Conservation (phyloP, 257 asterid genomes). For the Fraxinus quadrangulata region DNA sequence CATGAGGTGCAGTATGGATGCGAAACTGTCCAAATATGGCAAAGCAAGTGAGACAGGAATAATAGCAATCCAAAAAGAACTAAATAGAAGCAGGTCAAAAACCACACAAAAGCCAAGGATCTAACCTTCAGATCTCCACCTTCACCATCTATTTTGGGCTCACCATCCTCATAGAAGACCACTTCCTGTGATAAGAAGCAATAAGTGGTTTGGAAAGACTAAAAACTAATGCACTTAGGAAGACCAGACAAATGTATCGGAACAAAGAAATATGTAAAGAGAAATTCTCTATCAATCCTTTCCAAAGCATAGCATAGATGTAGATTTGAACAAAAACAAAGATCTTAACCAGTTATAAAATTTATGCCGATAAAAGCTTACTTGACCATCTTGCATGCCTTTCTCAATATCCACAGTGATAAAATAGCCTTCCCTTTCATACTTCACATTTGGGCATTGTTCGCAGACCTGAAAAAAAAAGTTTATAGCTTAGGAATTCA, state of each 20-base stretch:
- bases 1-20: conserved; percentile 87
- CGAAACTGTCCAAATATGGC: conserved; percentile 60
- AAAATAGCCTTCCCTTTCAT: conserved; percentile 89
- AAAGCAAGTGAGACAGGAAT: conserved; percentile 3
- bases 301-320: neutral
- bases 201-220: conserved; percentile 12
- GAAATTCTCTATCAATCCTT: neutral
- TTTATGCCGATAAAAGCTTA: conserved; percentile 31
- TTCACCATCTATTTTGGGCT: conserved; percentile 93
- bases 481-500: neutral
- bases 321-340: neutral
- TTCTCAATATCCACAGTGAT: conserved; percentile 95
- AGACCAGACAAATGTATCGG: neutral
- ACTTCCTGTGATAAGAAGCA: conserved; percentile 63
- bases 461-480: conserved; percentile 76
- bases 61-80: conserved; percentile 17
- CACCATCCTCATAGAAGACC: conserved; percentile 92
- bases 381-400: conserved; percentile 99
- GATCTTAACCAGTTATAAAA: neutral
- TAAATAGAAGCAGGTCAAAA: conserved; percentile 1
- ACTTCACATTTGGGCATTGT: conserved; percentile 91
- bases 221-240: neutral
- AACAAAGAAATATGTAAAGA: neutral
- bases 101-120: conserved; percentile 7
- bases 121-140: conserved; percentile 94